These are phyloP conservation scores for Ceratocystis cacaofunesta DNA, from an alignment of 2,329 filamentous ascomycete genomes.

Conservation along the genomic window DNA sequence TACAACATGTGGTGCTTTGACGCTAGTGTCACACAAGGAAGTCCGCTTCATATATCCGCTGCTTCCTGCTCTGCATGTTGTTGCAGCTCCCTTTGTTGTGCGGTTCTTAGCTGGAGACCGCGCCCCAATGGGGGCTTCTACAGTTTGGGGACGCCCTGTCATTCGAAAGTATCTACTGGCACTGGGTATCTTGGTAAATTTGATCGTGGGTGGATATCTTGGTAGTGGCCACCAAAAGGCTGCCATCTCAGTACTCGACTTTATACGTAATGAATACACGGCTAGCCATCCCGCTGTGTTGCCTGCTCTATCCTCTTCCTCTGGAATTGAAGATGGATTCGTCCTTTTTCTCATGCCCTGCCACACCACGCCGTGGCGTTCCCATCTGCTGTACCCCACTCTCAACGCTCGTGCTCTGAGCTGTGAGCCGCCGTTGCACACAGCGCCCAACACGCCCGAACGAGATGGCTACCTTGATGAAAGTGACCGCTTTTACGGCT, in stretches of 20 bases:
- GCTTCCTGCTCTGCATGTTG: constrained; percentile 68
- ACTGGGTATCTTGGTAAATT: constrained; percentile 47
- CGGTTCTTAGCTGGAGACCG: constrained; percentile 44
- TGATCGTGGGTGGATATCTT: constrained; percentile 57
- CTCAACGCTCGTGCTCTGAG: constrained; percentile 72
- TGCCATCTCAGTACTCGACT: constrained; percentile 56
- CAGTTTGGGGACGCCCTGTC: constrained; percentile 21
- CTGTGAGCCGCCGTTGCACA: constrained; percentile 74
- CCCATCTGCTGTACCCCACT: constrained; percentile 60
- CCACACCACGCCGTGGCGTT: constrained; percentile 91
- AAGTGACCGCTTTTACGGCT: constrained; percentile 78
- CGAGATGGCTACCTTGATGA: constrained; percentile 67
- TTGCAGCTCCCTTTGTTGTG: constrained; percentile 54
- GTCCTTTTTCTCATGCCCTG: constrained; percentile 86
- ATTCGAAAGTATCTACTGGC: constrained; percentile 43
- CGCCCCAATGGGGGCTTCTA: constrained; percentile 21
- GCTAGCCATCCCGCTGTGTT: constrained; percentile 31
- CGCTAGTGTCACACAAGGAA: constrained; percentile 84
- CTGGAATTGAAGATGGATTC: constrained; percentile 27
- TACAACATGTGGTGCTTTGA: constrained; percentile 48
- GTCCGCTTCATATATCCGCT: constrained; percentile 93
- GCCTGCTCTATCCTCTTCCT: constrained; percentile 18
- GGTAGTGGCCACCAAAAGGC: constrained; percentile 68
- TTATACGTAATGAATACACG: constrained; percentile 62
- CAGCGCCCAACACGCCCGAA: constrained; percentile 41